phyloP scores from a whole-genome alignment of 352 stramenopile genomes.

The Phytophthora citricola region DNA sequence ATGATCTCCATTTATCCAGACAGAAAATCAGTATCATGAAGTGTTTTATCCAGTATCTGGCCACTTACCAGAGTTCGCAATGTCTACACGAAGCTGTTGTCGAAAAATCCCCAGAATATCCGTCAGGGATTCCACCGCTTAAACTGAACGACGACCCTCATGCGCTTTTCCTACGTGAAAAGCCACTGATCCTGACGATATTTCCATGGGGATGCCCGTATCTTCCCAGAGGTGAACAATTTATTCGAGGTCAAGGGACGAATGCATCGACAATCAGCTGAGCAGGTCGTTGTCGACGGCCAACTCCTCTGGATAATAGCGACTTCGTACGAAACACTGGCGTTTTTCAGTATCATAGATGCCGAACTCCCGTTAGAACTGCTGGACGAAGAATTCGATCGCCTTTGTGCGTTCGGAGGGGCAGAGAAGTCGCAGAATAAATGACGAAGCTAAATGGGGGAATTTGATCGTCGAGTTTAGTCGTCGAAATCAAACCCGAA shows the following conservation, averaged over 20 bases:
- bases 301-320: conserved; percentile 51
- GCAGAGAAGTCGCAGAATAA: conserved; percentile 15
- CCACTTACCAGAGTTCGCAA: conserved; percentile 29
- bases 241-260: conserved; percentile 19
- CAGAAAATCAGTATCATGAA: conserved; percentile 25
- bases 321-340: conserved; percentile 54
- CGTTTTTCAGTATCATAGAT: conserved; percentile 52
- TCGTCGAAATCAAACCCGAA: no score
- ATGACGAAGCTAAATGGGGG: neutral
- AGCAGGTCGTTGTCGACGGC: conserved; percentile 31
- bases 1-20: conserved; percentile 11
- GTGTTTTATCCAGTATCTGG: conserved; percentile 40
- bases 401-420: conserved; percentile 43
- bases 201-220: conserved; percentile 49
- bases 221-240: conserved; percentile 43
- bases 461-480: no score
- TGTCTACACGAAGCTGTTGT: conserved; percentile 1
- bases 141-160: conserved; percentile 46
- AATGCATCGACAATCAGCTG: conserved; percentile 46
- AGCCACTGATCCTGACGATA: conserved; percentile 34
- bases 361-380: conserved; percentile 34
- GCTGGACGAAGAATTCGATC: conserved; percentile 57
- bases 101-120: conserved; percentile 28
- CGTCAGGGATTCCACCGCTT: conserved; percentile 47
- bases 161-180: conserved; percentile 50